phyloP scores from a whole-genome alignment of 2,329 filamentous ascomycete genomes.

The Epichloe baconii region DNA sequence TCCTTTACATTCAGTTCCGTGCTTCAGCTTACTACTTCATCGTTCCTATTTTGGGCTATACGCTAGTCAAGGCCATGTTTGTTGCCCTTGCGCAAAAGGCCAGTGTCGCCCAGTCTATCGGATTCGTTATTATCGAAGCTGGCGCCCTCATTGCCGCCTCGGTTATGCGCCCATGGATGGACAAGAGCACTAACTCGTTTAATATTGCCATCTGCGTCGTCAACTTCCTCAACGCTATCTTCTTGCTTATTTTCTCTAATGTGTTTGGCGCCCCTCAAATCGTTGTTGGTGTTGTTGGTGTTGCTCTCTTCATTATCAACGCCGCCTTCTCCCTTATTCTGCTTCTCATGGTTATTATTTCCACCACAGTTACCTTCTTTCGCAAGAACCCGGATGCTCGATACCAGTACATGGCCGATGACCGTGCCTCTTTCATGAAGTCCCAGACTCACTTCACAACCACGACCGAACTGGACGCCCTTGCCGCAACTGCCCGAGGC shows the following conservation, averaged over 20 bases:
- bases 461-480: conserved; percentile 78
- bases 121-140: conserved; percentile 72
- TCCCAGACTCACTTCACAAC: conserved; percentile 67
- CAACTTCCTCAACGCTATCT: conserved; percentile 85
- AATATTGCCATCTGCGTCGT: conserved; percentile 84
- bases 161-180: conserved; percentile 89
- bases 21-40: conserved; percentile 95
- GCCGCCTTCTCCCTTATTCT: conserved; percentile 72
- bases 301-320: conserved; percentile 81
- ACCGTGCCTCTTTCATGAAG: conserved; percentile 95
- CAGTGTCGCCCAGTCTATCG: conserved; percentile 64
- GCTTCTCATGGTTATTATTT: conserved; percentile 59
- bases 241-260: conserved; percentile 76
- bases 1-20: conserved; percentile 93
- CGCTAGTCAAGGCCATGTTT: conserved; percentile 80
- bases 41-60: conserved; percentile 63
- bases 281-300: conserved; percentile 77
- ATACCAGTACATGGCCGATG: conserved; percentile 94
- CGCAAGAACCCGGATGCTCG: conserved; percentile 90
- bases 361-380: conserved; percentile 57
- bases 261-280: conserved; percentile 75
- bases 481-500: conserved; percentile 78
- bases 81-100: conserved; percentile 66
- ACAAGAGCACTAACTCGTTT: conserved; percentile 94
- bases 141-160: conserved; percentile 63